Evolutionary conservation across 495 filamentous ascomycete species (phyloP).

Genomic region (Aspergillus ellipticus): DNA sequence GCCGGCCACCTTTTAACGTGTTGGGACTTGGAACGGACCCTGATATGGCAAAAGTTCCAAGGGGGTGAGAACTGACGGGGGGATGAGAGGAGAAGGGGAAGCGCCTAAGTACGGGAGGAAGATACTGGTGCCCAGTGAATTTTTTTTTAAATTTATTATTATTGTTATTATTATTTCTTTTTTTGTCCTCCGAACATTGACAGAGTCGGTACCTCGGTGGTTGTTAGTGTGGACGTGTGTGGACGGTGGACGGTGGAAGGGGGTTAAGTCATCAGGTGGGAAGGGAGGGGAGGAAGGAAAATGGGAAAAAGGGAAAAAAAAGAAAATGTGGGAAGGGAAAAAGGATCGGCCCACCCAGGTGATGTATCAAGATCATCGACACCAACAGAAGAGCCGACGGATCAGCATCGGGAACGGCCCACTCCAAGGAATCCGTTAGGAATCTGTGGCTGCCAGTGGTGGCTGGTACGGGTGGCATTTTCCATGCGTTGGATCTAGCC

Average conservation of each 20-base stretch:
- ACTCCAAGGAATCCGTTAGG: slow-evolving; percentile 21
- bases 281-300: slow-evolving; percentile 5
- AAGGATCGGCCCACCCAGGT: slow-evolving; percentile 22
- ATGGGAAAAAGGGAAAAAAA: not conserved
- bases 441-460: slow-evolving; percentile 18
- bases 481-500: slow-evolving; percentile 9
- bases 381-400: slow-evolving; percentile 23
- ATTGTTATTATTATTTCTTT: slow-evolving; percentile 1
- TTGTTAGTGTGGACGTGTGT: not conserved
- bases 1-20: not conserved
- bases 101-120: too few relatives aligned
- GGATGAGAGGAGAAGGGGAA: not conserved
- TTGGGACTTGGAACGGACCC: not conserved
- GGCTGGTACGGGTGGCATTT: slow-evolving; percentile 5
- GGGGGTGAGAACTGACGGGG: too few relatives aligned
- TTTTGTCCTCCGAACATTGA: not conserved
- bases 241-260: not conserved
- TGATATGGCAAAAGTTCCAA: not conserved
- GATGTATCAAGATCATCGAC: slow-evolving; percentile 29
- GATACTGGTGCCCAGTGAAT: too few relatives aligned
- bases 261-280: slow-evolving; percentile 3
- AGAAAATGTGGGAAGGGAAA: slow-evolving; percentile 1
- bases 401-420: slow-evolving; percentile 25
- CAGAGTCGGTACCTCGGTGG: not conserved
- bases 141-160: not conserved